Conservation (phyloP, 495 filamentous ascomycete species). For the Xylaria scruposa region DNA sequence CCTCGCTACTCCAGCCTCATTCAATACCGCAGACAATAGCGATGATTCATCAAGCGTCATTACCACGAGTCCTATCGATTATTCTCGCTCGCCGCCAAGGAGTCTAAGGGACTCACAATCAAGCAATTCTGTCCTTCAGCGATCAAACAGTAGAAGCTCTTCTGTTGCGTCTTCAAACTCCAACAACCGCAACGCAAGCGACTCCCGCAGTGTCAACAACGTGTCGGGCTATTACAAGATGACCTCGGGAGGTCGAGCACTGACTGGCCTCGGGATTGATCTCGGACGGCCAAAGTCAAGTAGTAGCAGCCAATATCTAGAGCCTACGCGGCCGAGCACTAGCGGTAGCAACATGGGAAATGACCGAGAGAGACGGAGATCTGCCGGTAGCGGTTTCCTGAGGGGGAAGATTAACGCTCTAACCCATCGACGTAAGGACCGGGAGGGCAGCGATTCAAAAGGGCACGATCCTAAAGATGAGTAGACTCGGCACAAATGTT, state of each 20-base stretch:
- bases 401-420: constrained; percentile 50
- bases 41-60: constrained; percentile 58
- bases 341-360: constrained; percentile 24
- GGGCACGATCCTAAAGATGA: constrained; percentile 32
- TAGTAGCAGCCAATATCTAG: constrained; percentile 32
- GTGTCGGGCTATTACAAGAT: constrained; percentile 48
- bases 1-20: constrained; percentile 48
- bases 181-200: constrained; percentile 32
- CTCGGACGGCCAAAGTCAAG: constrained; percentile 38
- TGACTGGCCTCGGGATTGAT: constrained; percentile 40
- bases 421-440: constrained; percentile 45
- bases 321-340: constrained; percentile 30
- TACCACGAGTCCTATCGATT: constrained; percentile 55
- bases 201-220: constrained; percentile 31
- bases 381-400: constrained; percentile 41
- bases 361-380: constrained; percentile 36
- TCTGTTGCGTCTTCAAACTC: constrained; percentile 55
- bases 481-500: constrained; percentile 8
- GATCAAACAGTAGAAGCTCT: constrained; percentile 52
- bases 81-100: constrained; percentile 56
- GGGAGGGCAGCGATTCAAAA: constrained; percentile 38
- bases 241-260: constrained; percentile 44
- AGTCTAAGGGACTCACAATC: constrained; percentile 50
- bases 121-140: constrained; percentile 45
- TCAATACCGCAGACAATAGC: constrained; percentile 50